Base-by-base conservation (phyloP, 148 eudicot genomes). In the Rhododendron henanense region DNA sequence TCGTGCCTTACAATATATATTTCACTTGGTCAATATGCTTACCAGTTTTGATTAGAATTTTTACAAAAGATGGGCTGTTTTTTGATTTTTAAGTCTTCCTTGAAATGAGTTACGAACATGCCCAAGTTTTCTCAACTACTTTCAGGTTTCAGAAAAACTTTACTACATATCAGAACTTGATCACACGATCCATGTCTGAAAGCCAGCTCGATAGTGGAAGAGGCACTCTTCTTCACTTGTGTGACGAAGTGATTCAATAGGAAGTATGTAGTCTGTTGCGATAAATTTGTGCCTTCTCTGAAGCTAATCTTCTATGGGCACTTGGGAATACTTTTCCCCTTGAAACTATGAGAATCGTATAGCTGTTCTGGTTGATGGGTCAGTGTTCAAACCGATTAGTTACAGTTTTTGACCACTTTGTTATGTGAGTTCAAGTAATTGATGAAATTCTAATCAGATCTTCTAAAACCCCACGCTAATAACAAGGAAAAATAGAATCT, bases 161-260 rank as follows among this genome's bases (percentile, higher is more conserved):
- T 93, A 92, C 92, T 80, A 86, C 89, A 16, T 96, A 96, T 89
- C 94, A 87, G 90, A 96, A 91, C 77, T 85, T 96, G 86, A 95
- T 94, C 50, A 94, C 98, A 21, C 92, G 92, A 85, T 96, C 98
- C 47, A 93, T 96, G 98, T 96, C 94, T 85, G 98, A 96, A 88
- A 96, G 94, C 87, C 96, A 96, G 85, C 91, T 96, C 39, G 98
- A 94, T 88, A 93, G 97, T 84, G 98, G 98, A 89, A 93, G 87
- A 86, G 98, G 98, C 88, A 96, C 98, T 83, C 98, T 96, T 90
- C 92, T 93, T 67, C 93, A 93, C 88, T 87, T 91, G 81, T 93
- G 93, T 85, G 92, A 96, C 87, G 96, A 94, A 55, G 93, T 90
- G 87, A 88, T 90, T 89, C 94, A 93, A 90, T 92, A 93, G 86